phyloP scores from a whole-genome alignment of 2,329 filamentous ascomycete species.

The Paecilomyces dactylethromorphus region DNA sequence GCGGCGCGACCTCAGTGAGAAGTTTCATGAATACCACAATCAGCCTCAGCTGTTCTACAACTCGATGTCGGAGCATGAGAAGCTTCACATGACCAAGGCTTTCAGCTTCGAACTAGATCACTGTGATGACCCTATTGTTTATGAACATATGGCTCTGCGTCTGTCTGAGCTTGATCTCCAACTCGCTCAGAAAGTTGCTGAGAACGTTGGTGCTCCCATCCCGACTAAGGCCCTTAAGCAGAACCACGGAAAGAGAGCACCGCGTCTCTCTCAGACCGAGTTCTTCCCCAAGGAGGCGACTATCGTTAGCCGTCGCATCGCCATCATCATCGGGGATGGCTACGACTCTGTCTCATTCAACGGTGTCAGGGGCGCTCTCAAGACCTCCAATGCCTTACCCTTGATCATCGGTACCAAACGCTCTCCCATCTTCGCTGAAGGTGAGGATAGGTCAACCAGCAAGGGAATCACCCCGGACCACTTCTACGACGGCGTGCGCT shows the following conservation, averaged over 20 bases:
- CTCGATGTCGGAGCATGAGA: constrained; percentile 62
- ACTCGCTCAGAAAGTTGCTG: constrained; percentile 62
- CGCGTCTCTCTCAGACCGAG: constrained; percentile 67
- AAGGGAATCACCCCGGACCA: constrained; percentile 58
- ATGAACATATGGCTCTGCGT: constrained; percentile 61
- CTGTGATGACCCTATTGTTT: constrained; percentile 72
- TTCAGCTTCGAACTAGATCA: constrained; percentile 70
- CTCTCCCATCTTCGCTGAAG: constrained; percentile 58
- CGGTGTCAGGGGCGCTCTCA: constrained; percentile 57
- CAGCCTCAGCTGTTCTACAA: constrained; percentile 83
- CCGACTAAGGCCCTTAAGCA: constrained; percentile 44
- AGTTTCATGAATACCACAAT: constrained; percentile 71
- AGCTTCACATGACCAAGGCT: constrained; percentile 54
- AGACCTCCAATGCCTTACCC: constrained; percentile 57
- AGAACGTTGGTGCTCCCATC: constrained; percentile 59
- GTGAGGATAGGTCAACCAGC: constrained; percentile 34
- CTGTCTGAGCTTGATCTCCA: constrained; percentile 65
- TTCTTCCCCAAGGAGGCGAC: constrained; percentile 57
- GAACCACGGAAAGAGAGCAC: constrained; percentile 63
- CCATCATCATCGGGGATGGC: constrained; percentile 34
- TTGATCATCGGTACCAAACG: constrained; percentile 65
- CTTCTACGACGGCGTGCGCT: constrained; percentile 71
- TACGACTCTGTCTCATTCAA: constrained; percentile 54
- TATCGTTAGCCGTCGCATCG: constrained; percentile 64
- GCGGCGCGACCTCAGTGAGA: constrained; percentile 56